A percentile compares a stretch with the other conserved stretches of the same genome.
These are phyloP conservation scores for Scolecobasidium constrictum DNA, from an alignment of 2,329 filamentous ascomycete genomes.

Conservation along the genomic window DNA sequence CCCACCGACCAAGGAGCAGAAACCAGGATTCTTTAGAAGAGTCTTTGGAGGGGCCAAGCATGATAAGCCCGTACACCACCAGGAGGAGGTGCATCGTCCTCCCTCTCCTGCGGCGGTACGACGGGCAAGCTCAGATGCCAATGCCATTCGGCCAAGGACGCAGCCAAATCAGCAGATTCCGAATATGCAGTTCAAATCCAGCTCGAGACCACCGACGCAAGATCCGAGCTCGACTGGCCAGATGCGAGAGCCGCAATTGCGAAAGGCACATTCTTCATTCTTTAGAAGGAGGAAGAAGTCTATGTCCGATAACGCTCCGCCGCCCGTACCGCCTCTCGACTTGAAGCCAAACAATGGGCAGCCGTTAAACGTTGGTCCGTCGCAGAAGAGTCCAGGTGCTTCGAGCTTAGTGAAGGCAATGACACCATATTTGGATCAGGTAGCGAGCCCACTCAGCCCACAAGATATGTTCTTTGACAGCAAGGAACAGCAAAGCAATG, in stretches of 20 bases:
- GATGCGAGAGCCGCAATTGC: slow-evolving; percentile 15
- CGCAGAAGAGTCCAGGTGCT: slow-evolving; percentile 40
- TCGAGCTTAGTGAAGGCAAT: slow-evolving; percentile 79
- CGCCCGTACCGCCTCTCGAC: slow-evolving; percentile 43
- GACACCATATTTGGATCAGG: slow-evolving; percentile 60
- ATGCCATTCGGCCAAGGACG: slow-evolving; percentile 14
- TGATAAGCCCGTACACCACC: slow-evolving; percentile 16
- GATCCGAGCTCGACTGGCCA: slow-evolving; percentile 12
- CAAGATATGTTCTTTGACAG: slow-evolving; percentile 9
- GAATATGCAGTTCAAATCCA: slow-evolving; percentile 5
- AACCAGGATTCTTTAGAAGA: slow-evolving; percentile 82
- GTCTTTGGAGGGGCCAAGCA: slow-evolving; percentile 65
- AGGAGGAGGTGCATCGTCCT: slow-evolving; percentile 8
- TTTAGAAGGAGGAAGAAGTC: slow-evolving; percentile 93
- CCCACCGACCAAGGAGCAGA: slow-evolving; percentile 44
- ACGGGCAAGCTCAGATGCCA: slow-evolving; percentile 2
- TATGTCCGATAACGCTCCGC: slow-evolving; percentile 52
- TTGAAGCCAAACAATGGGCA: slow-evolving; percentile 22
- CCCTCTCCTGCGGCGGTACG: slow-evolving; percentile 6
- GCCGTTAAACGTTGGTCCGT: slow-evolving; percentile 39
- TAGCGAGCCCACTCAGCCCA: slow-evolving; percentile 15
- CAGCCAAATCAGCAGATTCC: slow-evolving; percentile 13
- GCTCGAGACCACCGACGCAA: slow-evolving; percentile 7
- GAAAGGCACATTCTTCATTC: slow-evolving; percentile 87
- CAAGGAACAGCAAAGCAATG: slow-evolving; percentile 7